phyloP scores from a whole-genome alignment of 805 yeast species.

The Monosporozyma aerobia region DNA sequence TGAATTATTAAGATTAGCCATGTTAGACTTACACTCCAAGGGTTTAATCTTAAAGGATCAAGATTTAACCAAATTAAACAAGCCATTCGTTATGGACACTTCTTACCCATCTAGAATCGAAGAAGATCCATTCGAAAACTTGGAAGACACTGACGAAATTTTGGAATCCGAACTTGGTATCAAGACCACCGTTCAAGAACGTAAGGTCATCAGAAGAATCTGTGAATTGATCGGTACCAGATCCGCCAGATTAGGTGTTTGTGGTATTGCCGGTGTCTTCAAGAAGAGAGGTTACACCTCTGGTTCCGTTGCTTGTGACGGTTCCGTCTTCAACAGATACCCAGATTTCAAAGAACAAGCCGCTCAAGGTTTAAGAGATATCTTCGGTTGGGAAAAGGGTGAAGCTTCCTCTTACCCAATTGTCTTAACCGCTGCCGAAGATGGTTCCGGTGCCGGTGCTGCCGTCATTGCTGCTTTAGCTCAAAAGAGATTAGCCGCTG shows the following conservation, averaged over 20 bases:
- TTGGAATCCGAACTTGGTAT: conserved; percentile 53
- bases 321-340: conserved; percentile 89
- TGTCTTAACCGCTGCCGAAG: conserved; percentile 84
- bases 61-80: conserved; percentile 51
- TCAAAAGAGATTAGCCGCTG: conserved; percentile 62
- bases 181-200: conserved; percentile 63
- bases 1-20: conserved; percentile 73
- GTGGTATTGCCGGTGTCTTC: conserved; percentile 93
- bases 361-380: conserved; percentile 78
- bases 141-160: conserved; percentile 62
- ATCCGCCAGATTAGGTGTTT: conserved; percentile 83
- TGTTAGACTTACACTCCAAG: conserved; percentile 59
- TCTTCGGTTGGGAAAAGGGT: conserved; percentile 63
- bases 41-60: conserved; percentile 63
- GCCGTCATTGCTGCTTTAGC: conserved; percentile 96
- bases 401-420: conserved; percentile 58
- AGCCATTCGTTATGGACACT: conserved; percentile 74
- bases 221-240: conserved; percentile 87
- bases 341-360: conserved; percentile 89
- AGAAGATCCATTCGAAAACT: conserved; percentile 79
- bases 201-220: conserved; percentile 70
- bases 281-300: conserved; percentile 69
- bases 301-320: conserved; percentile 93
- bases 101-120: conserved; percentile 82
- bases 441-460: conserved; percentile 98